Evolutionary conservation across 2,329 filamentous ascomycete species (phyloP).

Genomic region (Ceratocystis alfenasii): DNA sequence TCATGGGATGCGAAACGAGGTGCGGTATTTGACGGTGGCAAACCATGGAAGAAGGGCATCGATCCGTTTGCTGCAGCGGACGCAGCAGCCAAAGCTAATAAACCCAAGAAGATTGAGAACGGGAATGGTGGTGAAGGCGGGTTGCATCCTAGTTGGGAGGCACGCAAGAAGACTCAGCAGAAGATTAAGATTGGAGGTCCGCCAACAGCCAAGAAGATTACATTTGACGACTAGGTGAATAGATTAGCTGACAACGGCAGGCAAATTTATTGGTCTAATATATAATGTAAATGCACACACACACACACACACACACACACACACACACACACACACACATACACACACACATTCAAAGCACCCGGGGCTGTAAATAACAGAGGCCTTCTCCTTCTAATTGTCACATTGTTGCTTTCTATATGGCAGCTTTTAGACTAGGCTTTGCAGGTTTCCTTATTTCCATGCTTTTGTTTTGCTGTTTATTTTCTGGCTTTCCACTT

Average conservation of each 20-base stretch:
- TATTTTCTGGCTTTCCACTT: not conserved
- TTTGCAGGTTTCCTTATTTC: constrained; percentile 10
- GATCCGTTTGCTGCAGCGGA: constrained; percentile 28
- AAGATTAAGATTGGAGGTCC: constrained; percentile 43
- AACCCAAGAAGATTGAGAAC: constrained; percentile 31
- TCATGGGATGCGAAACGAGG: constrained; percentile 47
- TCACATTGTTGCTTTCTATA: constrained; percentile 17
- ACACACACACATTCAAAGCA: not conserved
- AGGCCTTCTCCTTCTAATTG: not conserved
- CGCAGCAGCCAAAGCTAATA: constrained; percentile 23
- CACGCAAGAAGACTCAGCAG: constrained; percentile 47
- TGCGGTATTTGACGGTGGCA: constrained; percentile 36
- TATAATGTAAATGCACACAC: not conserved
- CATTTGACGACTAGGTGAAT: constrained; percentile 36
- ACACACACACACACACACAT: not conserved
- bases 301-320: not conserved
- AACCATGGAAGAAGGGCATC: constrained; percentile 43
- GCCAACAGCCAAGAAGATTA: constrained; percentile 36
- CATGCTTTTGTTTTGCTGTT: not conserved
- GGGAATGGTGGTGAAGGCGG: constrained; percentile 37
- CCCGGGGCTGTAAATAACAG: not conserved
- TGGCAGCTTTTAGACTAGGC: constrained; percentile 13
- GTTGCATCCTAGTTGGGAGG: constrained; percentile 55
- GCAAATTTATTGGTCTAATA: not conserved
- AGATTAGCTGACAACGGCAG: not conserved